Evolutionary conservation across 495 filamentous ascomycete genomes (phyloP).

Genomic region (Terfezia boudieri): DNA sequence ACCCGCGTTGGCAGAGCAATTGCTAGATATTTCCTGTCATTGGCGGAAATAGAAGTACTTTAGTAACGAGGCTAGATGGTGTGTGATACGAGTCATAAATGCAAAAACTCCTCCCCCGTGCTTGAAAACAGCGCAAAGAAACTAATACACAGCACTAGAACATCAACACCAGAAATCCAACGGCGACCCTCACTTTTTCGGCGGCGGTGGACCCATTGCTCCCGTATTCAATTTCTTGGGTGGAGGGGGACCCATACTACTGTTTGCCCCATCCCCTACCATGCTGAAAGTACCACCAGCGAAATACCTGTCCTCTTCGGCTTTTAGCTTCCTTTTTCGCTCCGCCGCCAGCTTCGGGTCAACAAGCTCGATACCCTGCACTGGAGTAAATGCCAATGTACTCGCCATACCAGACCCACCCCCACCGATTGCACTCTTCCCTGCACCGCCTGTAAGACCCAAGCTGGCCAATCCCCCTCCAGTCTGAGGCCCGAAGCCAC

Average conservation of each 20-base stretch:
- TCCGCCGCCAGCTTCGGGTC: conserved; percentile 79
- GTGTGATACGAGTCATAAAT: too few species aligned
- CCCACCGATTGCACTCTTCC: conserved; percentile 11
- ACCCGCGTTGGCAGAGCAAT: too few species aligned
- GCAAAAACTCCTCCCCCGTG: too few species aligned
- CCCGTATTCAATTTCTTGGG: conserved; percentile 34
- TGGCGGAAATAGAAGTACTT: too few species aligned
- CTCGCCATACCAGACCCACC: conserved; percentile 51
- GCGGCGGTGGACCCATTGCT: conserved; percentile 16
- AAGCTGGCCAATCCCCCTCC: conserved; percentile 39
- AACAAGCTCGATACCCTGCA: conserved; percentile 85
- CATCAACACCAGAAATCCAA: too few species aligned
- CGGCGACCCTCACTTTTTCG: conserved; percentile 5
- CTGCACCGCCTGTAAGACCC: conserved; percentile 41
- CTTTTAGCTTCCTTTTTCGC: conserved; percentile 66
- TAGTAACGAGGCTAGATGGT: too few species aligned
- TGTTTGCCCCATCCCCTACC: conserved; percentile 33
- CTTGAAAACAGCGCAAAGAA: too few species aligned
- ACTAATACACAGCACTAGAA: too few species aligned
- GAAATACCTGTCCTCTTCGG: conserved; percentile 89
- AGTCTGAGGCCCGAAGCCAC: conserved; percentile 39
- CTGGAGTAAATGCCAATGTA: conserved; percentile 78
- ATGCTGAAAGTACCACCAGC: conserved; percentile 90
- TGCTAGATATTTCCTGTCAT: too few species aligned
- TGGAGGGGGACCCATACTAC: conserved; percentile 25